Base-by-base conservation (phyloP, 495 filamentous ascomycete species). In the Aspergillus affinis region DNA sequence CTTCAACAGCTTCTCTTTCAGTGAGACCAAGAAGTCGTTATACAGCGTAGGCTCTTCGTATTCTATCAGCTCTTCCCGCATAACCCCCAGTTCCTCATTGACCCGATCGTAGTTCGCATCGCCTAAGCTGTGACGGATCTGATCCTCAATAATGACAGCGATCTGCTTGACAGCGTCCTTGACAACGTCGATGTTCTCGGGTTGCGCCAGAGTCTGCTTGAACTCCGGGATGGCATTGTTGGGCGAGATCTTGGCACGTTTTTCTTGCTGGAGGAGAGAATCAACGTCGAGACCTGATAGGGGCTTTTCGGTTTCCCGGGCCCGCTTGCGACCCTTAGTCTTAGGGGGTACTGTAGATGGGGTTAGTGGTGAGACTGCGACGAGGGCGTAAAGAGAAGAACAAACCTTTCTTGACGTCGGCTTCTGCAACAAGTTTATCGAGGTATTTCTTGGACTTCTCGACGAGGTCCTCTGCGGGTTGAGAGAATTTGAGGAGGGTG, bases 141-240 rank as follows among this genome's bases (percentile, higher is more conserved):
- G 83, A 7, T 79, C 77, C 61, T 86, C 82, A 54, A 94, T 83
- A 48, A 96, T 88, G 4, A 61, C 66, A 20, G 78, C 79, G 83
- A 99, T 88, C 69, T 96, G 90, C 62, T 84, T 83, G 4, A 83
- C 83, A 0, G 90, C 89, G 51, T 87, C 84, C 57, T 84, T 79
- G 23, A 95, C 80, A 4, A 77, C 80, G 17, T 81, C 77, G 17
- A 87, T 75, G 30, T 86, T 84, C 15, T 86, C 83, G 2, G 89
- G 82, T 1, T 75, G 73, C 0, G 81, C 79, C 17, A 98, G 78
- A 20, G 85, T 83, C 73, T 93, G 91, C 66, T 92, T 95, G 83
- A 97, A 98, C 54, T 93, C 89, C 0, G 95, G 92, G 49, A 99
- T 90, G 5, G 92, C 85, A 65, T 99, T 98, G 23, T 86, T 78